Percentiles rank a stretch among this genome's conserved stretches.
phyloP scores from a whole-genome alignment of 2,329 filamentous ascomycete genomes.

The Monosporascus ibericus region DNA sequence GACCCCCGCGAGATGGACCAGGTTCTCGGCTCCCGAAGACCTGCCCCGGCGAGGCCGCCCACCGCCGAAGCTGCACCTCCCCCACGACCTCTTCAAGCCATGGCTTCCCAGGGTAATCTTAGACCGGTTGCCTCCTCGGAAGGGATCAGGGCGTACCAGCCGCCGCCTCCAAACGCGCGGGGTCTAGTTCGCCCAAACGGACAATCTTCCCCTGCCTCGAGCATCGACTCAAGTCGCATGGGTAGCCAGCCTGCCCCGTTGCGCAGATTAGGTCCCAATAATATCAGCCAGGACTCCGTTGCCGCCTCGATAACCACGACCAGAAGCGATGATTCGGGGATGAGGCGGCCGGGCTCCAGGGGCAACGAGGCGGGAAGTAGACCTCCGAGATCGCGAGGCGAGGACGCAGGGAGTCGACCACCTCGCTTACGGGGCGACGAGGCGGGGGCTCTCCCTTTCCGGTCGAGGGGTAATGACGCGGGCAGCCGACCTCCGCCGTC shows the following conservation, averaged over 20 bases:
- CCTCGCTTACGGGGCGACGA: neutral
- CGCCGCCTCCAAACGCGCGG: slow-evolving; percentile 20
- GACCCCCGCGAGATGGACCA: slow-evolving; percentile 71
- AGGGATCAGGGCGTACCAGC: slow-evolving; percentile 17
- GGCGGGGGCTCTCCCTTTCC: neutral
- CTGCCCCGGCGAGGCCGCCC: slow-evolving; percentile 24
- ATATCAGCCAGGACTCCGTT: slow-evolving; percentile 54
- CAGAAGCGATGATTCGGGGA: slow-evolving; percentile 46
- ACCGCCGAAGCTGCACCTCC: slow-evolving; percentile 19
- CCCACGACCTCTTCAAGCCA: slow-evolving; percentile 14
- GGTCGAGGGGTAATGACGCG: neutral
- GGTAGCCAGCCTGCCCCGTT: slow-evolving; percentile 35
- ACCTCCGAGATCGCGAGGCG: neutral
- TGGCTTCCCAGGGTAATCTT: slow-evolving; percentile 9
- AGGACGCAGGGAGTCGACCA: neutral
- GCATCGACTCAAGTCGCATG: slow-evolving; percentile 42
- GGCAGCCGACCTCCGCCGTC: slow-evolving; percentile 2
- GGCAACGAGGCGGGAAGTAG: slow-evolving; percentile 1
- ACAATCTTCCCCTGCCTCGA: slow-evolving; percentile 42
- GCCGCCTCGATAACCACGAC: slow-evolving; percentile 39
- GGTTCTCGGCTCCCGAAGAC: slow-evolving; percentile 56
- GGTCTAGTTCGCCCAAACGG: slow-evolving; percentile 34
- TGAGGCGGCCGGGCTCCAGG: slow-evolving; percentile 12
- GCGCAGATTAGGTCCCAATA: slow-evolving; percentile 41
- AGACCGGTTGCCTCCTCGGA: slow-evolving; percentile 7